phyloP scores from a whole-genome alignment of 345 rosid genomes.

The Rhizophora apiculata region DNA sequence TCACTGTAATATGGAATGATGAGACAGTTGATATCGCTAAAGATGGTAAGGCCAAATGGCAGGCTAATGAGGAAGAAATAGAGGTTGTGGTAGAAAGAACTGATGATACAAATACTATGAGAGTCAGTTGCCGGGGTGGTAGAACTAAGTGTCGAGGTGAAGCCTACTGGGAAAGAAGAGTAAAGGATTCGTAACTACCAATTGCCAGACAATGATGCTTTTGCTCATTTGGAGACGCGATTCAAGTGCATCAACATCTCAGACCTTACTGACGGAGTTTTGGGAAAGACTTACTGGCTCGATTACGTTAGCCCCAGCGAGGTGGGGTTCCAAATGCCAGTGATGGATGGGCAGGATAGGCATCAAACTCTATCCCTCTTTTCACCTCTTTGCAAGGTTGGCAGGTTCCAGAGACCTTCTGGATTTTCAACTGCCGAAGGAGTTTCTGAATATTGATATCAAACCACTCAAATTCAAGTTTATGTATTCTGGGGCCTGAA shows the following conservation, averaged over 20 bases:
- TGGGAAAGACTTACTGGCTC: slow-evolving; percentile 68
- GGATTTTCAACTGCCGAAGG: slow-evolving; percentile 3
- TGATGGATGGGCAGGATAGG: slow-evolving; percentile 69
- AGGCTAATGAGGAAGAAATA: slow-evolving; percentile 20
- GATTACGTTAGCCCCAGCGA: slow-evolving; percentile 57
- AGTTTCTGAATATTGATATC: background rate
- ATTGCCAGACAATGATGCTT: slow-evolving; percentile 48
- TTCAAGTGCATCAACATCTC: slow-evolving; percentile 46
- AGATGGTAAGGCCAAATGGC: slow-evolving; percentile 50
- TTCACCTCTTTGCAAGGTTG: slow-evolving; percentile 48
- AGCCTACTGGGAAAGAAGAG: slow-evolving; percentile 56
- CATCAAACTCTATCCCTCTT: slow-evolving; percentile 55
- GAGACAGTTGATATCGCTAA: slow-evolving; percentile 33
- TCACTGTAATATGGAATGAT: slow-evolving; percentile 44
- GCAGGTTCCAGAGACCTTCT: slow-evolving; percentile 42
- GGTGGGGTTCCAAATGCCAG: slow-evolving; percentile 68
- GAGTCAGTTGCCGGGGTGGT: slow-evolving; percentile 41
- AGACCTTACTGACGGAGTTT: slow-evolving; percentile 59
- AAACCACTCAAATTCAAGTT: too few relatives aligned
- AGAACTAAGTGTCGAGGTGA: slow-evolving; percentile 45
- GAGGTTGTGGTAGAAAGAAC: slow-evolving; percentile 48
- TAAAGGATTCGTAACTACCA: slow-evolving; percentile 56
- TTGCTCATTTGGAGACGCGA: slow-evolving; percentile 71
- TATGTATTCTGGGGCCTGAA: too few relatives aligned
- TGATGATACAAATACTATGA: slow-evolving; percentile 41